A percentile compares a stretch with the other conserved stretches of the same genome.
These are phyloP conservation scores for Hypoxylon sp. DNA, from an alignment of 2,329 filamentous ascomycete genomes.

Conservation along the genomic window DNA sequence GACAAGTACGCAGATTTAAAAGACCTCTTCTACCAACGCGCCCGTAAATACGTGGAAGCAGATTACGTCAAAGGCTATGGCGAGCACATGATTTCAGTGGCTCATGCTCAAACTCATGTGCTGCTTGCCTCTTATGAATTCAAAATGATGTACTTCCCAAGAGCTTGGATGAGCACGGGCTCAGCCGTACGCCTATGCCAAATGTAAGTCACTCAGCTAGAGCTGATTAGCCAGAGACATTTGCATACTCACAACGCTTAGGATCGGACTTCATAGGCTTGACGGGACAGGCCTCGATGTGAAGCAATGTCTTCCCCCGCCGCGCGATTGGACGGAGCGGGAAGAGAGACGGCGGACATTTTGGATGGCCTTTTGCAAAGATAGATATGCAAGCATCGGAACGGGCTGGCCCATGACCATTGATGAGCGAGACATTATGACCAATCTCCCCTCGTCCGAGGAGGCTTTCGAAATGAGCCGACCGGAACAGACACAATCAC, in stretches of 20 bases:
- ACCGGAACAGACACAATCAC: constrained; percentile 77
- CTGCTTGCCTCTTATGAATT: constrained; percentile 90
- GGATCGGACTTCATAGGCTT: constrained; percentile 91
- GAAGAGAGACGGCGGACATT: constrained; percentile 94
- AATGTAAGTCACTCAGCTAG: constrained; percentile 71
- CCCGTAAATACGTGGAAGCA: constrained; percentile 89
- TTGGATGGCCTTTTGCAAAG: constrained; percentile 93
- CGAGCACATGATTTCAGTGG: constrained; percentile 87
- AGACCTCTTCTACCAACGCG: constrained; percentile 89
- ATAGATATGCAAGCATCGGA: constrained; percentile 94
- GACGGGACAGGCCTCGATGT: constrained; percentile 88
- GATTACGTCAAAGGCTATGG: constrained; percentile 95
- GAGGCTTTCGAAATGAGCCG: constrained; percentile 87
- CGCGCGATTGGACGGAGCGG: constrained; percentile 92
- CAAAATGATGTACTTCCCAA: constrained; percentile 96
- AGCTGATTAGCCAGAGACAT: constrained; percentile 54
- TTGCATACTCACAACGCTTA: constrained; percentile 68
- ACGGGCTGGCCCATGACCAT: constrained; percentile 97
- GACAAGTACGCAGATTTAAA: constrained; percentile 86
- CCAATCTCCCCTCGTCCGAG: constrained; percentile 86
- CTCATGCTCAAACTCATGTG: constrained; percentile 87
- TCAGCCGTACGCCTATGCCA: constrained; percentile 83
- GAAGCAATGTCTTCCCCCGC: constrained; percentile 88
- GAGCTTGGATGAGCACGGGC: constrained; percentile 94
- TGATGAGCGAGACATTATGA: constrained; percentile 91